Conservation (phyloP, 208 protist genomes). For the Tritrichomonas musculus region DNA sequence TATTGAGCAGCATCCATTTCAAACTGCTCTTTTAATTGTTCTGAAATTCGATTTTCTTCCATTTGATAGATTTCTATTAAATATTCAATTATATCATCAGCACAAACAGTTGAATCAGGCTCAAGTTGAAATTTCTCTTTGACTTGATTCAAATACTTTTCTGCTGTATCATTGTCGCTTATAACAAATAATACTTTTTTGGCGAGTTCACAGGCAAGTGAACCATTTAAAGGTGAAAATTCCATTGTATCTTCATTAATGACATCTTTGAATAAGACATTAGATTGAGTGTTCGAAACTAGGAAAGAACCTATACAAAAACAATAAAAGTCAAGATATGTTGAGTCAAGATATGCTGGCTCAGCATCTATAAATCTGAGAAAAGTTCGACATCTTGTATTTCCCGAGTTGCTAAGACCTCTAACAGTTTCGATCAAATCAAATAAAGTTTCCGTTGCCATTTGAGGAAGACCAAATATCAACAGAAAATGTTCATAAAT, state of each 20-base stretch:
- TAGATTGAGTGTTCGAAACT: not conserved
- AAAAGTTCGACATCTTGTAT: not conserved
- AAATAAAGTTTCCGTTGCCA: not conserved
- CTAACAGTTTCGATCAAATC: not conserved
- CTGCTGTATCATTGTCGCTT: not conserved
- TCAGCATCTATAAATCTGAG: not conserved
- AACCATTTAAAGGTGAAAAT: not conserved
- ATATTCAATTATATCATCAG: not conserved
- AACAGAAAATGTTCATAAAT: not conserved
- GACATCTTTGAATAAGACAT: not conserved
- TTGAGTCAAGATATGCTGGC: not conserved
- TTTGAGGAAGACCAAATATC: not conserved
- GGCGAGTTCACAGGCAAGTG: not conserved
- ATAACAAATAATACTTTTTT: constrained; percentile 1
- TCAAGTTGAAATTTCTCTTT: not conserved
- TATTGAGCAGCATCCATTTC: constrained; percentile 21
- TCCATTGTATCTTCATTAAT: not conserved
- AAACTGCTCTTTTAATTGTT: not conserved
- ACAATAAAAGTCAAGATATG: constrained; percentile 1
- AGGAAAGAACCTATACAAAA: not conserved
- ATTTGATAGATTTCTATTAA: not conserved
- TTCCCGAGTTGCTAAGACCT: not conserved
- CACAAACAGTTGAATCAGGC: not conserved
- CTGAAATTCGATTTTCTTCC: not conserved
- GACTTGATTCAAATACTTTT: not conserved